These are phyloP conservation scores for Globomyces sp. DNA, from an alignment of 371 early-diverging fungal genomes.

Conservation along the genomic window DNA sequence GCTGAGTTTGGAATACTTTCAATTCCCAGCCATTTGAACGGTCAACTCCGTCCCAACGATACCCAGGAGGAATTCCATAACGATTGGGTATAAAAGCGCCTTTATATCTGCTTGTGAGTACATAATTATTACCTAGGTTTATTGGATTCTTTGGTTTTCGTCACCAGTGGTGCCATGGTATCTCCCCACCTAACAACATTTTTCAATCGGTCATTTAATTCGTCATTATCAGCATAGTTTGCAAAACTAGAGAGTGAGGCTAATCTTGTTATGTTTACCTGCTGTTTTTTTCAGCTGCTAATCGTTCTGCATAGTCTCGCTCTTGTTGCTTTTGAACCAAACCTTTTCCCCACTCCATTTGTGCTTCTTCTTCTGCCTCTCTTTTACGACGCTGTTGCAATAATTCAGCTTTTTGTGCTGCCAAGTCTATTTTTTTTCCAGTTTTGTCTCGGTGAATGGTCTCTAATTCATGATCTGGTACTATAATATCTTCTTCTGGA, in stretches of 20 bases:
- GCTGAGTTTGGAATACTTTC: constrained; percentile 34
- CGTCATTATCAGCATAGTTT: constrained; percentile 45
- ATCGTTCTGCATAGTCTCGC: constrained; percentile 46
- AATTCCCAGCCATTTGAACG: constrained; percentile 84
- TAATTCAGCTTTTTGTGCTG: constrained; percentile 60
- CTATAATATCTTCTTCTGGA: constrained; percentile 12
- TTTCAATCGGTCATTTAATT: constrained; percentile 41
- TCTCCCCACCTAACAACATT: constrained; percentile 51
- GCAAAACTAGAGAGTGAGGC: constrained; percentile 29
- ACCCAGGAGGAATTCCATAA: constrained; percentile 79
- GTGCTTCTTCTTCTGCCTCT: constrained; percentile 64
- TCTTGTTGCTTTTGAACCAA: constrained; percentile 55
- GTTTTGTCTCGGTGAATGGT: constrained; percentile 71
- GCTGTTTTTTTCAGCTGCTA: constrained; percentile 52
- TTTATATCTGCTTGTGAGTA: neutral
- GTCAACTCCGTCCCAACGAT: constrained; percentile 92
- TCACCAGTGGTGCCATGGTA: constrained; percentile 49
- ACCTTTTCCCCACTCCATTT: constrained; percentile 75
- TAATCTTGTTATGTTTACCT: neutral
- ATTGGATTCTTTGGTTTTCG: constrained; percentile 21
- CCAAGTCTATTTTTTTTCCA: constrained; percentile 72
- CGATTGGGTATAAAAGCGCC: constrained; percentile 59
- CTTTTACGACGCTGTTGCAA: constrained; percentile 49
- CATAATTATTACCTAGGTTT: neutral
- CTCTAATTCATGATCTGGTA: constrained; percentile 39